These are phyloP conservation scores for Thalia dealbata DNA, from an alignment of 176 grass and related monocot species.

Conservation along the genomic window DNA sequence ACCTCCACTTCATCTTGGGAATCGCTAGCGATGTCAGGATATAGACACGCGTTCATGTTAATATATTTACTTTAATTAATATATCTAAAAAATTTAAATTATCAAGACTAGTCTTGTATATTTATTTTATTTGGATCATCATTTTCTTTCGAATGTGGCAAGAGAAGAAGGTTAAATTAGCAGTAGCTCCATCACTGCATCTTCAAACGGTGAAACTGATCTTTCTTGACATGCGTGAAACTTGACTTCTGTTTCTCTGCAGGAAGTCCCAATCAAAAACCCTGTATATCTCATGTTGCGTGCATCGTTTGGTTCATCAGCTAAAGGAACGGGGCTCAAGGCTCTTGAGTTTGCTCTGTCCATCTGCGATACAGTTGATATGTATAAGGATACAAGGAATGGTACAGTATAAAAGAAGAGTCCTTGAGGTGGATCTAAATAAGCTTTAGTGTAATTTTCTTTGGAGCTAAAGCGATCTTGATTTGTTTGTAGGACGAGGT, in stretches of 20 bases:
- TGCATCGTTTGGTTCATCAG: slow-evolving; percentile 90
- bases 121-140: too few relatives aligned
- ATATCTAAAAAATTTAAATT: too few relatives aligned
- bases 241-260: slow-evolving; percentile 10
- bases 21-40: too few relatives aligned
- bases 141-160: too few relatives aligned
- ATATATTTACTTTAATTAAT: too few relatives aligned
- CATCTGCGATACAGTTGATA: slow-evolving; percentile 78
- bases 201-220: too few relatives aligned
- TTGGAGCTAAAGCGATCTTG: slow-evolving; percentile 12
- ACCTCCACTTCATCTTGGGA: too few relatives aligned
- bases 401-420: slow-evolving; percentile 28
- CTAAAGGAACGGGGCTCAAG: slow-evolving; percentile 96
- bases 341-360: slow-evolving; percentile 95
- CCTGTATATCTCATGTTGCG: slow-evolving; percentile 85
- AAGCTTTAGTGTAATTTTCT: background rate
- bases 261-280: slow-evolving; percentile 87
- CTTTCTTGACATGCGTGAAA: background rate
- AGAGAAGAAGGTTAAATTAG: too few relatives aligned
- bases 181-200: too few relatives aligned
- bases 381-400: slow-evolving; percentile 99
- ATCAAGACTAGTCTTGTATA: too few relatives aligned
- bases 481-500: slow-evolving; percentile 76
- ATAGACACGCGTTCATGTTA: too few relatives aligned
- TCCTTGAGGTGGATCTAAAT: background rate